Evolutionary conservation across 2,329 filamentous ascomycete species (phyloP), one percentile per base, ranked within the genome.

Genomic region (Pyrenophora graminea): DNA sequence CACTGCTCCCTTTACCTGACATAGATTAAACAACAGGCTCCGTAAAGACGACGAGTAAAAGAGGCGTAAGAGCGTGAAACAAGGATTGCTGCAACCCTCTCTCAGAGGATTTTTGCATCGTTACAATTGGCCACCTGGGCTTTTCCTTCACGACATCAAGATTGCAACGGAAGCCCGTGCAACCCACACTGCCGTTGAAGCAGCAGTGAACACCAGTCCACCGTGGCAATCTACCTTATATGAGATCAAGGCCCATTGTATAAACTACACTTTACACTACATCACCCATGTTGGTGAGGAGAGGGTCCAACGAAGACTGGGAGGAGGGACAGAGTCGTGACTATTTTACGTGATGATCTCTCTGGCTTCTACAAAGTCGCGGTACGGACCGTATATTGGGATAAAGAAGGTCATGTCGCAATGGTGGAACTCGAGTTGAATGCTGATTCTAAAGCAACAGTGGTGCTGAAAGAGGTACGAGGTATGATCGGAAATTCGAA

Each of bases 291-390:
- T 65, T 65, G 25, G 64, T 76, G 62, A 83, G 84, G 55, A 15
- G 80, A 78, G 3, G 80, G 78, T 0, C 79, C 79, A 39, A 18
- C 56, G 27, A 56, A 58, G 9, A 77, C 73, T 1, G 76, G 80
- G 1, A 81, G 76, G 52, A 67, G 82, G 1, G 81, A 83, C 55
- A 80, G 81, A 10, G 79, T 84, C 2, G 79, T 75, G 23, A 77
- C 76, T 19, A 73, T 83, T 38, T 58, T 82, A 12, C 73, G 80
- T 2, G 63, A 71, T 9, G 79, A 82, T 56, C 75, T 80, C 27
- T 42, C 41, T 43, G 13, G 41, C 1, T 31, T 10, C 0, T 61
- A 51, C 32, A 27, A 41, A 0, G 19, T 57, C 25, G 43, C 44
- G 5, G 13, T 63, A 0, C 69, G 76, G 6, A 72, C 70, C 0